phyloP scores from a whole-genome alignment of 2,329 filamentous ascomycete species.

The Dothideomycetidae sp. region DNA sequence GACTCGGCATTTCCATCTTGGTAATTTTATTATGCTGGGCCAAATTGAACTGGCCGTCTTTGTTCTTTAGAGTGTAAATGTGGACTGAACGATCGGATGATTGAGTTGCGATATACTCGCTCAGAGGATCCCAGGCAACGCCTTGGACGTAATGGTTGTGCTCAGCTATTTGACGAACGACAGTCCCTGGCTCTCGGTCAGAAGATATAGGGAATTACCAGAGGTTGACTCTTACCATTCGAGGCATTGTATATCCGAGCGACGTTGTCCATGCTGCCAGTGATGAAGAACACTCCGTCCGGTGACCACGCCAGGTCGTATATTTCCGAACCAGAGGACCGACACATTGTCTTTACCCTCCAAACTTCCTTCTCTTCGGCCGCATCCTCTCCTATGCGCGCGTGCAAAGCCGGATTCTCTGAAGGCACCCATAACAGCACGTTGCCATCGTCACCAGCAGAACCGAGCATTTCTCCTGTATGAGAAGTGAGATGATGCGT shows the following conservation, averaged over 20 bases:
- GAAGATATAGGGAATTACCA: no score
- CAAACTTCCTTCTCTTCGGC: conserved; percentile 92
- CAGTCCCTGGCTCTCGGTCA: conserved; percentile 43
- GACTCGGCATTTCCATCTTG: conserved; percentile 84
- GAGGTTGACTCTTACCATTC: conserved; percentile 69
- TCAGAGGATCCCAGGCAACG: conserved; percentile 94
- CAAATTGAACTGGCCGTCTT: conserved; percentile 87
- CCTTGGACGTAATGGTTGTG: conserved; percentile 98
- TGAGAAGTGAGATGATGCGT: not conserved
- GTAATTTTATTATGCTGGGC: conserved; percentile 65
- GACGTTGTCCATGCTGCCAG: conserved; percentile 98
- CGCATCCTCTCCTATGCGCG: conserved; percentile 64
- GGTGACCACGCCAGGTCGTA: conserved; percentile 98
- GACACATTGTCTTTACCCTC: conserved; percentile 95
- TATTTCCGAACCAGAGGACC: conserved; percentile 86
- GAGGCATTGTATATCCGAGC: conserved; percentile 92
- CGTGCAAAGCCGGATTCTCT: conserved; percentile 50
- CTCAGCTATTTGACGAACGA: conserved; percentile 87
- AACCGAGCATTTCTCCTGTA: conserved; percentile 79
- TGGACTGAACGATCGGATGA: conserved; percentile 97
- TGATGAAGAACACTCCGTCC: conserved; percentile 92
- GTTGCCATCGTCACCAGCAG: conserved; percentile 93
- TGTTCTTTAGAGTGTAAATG: conserved; percentile 90
- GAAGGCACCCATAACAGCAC: conserved; percentile 91
- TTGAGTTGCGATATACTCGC: conserved; percentile 95